Base-by-base conservation (phyloP, 345 rosid genomes). In the Moricandia arvensis region DNA sequence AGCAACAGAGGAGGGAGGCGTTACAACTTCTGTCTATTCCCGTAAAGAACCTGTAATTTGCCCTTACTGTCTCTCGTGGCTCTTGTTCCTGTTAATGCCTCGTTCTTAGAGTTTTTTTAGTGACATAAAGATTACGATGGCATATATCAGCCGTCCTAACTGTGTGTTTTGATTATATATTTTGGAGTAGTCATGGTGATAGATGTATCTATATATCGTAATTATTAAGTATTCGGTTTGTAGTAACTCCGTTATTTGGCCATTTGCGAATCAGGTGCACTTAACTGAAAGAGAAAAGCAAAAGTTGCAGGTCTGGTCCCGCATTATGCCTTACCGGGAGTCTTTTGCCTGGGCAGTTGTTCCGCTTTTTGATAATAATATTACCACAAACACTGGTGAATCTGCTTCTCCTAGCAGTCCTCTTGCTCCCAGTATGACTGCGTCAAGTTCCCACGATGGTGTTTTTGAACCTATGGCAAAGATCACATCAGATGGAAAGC, bases 361-460 rank as follows among this genome's bases (percentile, higher is more conserved):
- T 86, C 98, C 99, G 5, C 87, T 95, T 75, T 92, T 95, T 86
- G 99, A 95, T 81, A 94, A 86, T 83, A 90, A 73, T 83, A 80
- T 84, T 69, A 87, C 86, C 79, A 83, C 87, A 63, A 85, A 89
- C 77, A 84, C 87, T 67, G 93, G 89, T 69, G 99, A 93, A 49
- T 82, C 96, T 81, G 87, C 96, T 85, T 95, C 99, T 63, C 99
- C 97, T 60, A 92, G 99, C 81, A 95, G 97, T 80, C 97, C 97
- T 66, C 97, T 95, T 76, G 87, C 97, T 77, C 83, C 91, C 70
- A 89, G 96, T 78, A 81, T 89, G 83, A 90, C 96, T 73, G 93
- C 91, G 51, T 88, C 97, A 72, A 87, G 86, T 85, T 87, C 93
- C 66, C 97, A 90, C 60, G 97, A 95, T 29, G 91, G 89, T 58